Evolutionary conservation across 1,284 basidiomycete species (phyloP).

Genomic region (Moniliophthora roreri): DNA sequence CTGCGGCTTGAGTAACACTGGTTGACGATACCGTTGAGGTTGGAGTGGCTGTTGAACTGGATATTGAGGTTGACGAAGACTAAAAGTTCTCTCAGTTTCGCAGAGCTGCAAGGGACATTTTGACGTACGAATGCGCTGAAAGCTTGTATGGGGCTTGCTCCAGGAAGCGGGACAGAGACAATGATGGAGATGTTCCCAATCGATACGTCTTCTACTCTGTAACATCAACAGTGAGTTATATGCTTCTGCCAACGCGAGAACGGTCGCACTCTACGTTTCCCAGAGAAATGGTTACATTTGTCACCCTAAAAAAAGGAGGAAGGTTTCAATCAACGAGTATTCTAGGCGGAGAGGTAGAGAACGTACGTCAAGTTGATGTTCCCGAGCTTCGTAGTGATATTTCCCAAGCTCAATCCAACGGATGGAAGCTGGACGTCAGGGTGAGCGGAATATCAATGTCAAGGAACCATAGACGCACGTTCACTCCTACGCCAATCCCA

Average conservation of each 20-base stretch:
- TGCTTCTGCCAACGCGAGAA: neutral
- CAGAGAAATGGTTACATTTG: slow-evolving; percentile 20
- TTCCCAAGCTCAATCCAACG: slow-evolving; percentile 18
- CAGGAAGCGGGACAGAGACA: slow-evolving; percentile 20
- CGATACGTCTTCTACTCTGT: slow-evolving; percentile 16
- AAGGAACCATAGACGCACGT: slow-evolving; percentile 2
- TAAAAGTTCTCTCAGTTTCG: slow-evolving; percentile 13
- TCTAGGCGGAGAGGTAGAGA: neutral
- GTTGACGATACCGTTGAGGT: slow-evolving; percentile 12
- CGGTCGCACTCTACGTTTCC: slow-evolving; percentile 18
- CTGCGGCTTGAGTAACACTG: slow-evolving; percentile 12
- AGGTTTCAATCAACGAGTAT: neutral
- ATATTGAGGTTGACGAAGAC: slow-evolving; percentile 14
- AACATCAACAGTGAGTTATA: neutral
- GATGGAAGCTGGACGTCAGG: slow-evolving; percentile 12
- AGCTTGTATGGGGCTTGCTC: slow-evolving; percentile 19
- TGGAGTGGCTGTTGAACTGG: slow-evolving; percentile 11
- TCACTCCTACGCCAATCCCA: slow-evolving; percentile 5
- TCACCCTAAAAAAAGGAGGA: slow-evolving; percentile 12
- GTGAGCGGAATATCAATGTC: neutral
- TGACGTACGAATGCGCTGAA: slow-evolving; percentile 19
- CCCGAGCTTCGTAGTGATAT: slow-evolving; percentile 21
- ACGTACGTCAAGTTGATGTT: slow-evolving; percentile 21
- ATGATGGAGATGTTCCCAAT: slow-evolving; percentile 20
- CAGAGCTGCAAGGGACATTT: neutral